Conservation (phyloP, 306 rosid genomes). For the Pyrus bretschneideri region DNA sequence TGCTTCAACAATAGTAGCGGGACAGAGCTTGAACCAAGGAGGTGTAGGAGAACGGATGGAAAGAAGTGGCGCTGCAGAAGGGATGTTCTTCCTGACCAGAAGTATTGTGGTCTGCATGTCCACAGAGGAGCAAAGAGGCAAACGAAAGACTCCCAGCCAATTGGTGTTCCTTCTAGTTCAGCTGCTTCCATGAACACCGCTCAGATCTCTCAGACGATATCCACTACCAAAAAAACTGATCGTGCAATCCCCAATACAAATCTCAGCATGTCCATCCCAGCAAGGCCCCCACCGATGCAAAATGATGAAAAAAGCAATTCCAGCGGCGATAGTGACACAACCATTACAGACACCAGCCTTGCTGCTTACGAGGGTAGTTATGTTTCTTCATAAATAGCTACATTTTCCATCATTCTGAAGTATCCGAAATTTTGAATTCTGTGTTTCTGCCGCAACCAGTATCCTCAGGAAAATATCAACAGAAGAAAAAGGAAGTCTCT, state of each 20-base stretch:
- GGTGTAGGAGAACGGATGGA: constrained; percentile 90
- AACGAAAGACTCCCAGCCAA: constrained; percentile 11
- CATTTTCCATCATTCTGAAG: not conserved
- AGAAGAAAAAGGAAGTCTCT: not conserved
- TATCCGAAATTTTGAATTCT: not conserved
- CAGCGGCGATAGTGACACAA: constrained; percentile 51
- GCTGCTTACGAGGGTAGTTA: constrained; percentile 31
- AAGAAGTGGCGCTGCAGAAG: constrained; percentile 85
- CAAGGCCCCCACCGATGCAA: constrained; percentile 18
- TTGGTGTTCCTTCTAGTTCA: constrained; percentile 16
- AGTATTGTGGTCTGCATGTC: constrained; percentile 68
- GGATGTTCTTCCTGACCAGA: constrained; percentile 48
- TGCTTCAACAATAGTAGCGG: constrained; percentile 17
- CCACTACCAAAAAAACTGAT: constrained; percentile 8
- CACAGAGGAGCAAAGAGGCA: constrained; percentile 77
- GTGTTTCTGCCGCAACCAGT: not conserved
- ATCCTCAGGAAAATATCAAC: not conserved
- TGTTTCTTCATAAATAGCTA: constrained; percentile 21
- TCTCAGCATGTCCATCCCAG: constrained; percentile 58
- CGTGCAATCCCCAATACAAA: constrained; percentile 41
- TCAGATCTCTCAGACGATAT: constrained; percentile 10
- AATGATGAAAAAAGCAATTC: constrained; percentile 30
- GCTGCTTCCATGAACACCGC: constrained; percentile 16
- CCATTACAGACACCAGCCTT: constrained; percentile 50
- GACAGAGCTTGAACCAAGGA: constrained; percentile 41